Evolutionary conservation across 139 green algal species (phyloP).

Genomic region (Chlorella sp.): DNA sequence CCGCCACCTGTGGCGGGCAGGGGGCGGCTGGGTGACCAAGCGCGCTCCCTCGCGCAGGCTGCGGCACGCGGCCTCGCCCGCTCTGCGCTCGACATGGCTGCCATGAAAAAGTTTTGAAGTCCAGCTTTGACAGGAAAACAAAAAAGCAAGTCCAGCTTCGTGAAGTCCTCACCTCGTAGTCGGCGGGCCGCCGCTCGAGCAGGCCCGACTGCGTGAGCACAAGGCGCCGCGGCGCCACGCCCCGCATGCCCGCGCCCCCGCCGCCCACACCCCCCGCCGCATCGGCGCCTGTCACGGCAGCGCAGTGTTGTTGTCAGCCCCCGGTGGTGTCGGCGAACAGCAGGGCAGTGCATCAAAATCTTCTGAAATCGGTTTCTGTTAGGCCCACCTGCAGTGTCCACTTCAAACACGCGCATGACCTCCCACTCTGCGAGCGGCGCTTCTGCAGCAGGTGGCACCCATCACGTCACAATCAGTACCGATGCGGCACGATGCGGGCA

Average conservation of each 20-base stretch:
- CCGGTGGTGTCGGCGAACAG: no score
- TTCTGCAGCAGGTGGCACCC: conserved; percentile 29
- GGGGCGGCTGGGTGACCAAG: not conserved
- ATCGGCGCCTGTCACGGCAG: no score
- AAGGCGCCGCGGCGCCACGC: conserved; percentile 49
- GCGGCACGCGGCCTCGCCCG: no score
- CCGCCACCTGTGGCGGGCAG: conserved; percentile 22
- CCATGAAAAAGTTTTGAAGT: no score
- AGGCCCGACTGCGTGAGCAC: conserved; percentile 65
- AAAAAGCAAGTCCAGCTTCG: no score
- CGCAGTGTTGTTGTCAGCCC: no score
- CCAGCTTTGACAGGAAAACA: no score
- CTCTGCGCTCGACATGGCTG: no score
- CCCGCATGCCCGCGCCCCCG: not conserved
- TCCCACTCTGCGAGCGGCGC: conserved; percentile 66
- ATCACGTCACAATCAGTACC: conserved; percentile 3
- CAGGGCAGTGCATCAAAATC: no score
- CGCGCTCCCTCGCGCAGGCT: not conserved
- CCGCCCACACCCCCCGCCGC: not conserved
- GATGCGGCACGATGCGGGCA: not conserved
- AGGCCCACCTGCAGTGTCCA: conserved; percentile 8
- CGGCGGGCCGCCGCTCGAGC: conserved; percentile 61
- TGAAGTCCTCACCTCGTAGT: conserved; percentile 61
- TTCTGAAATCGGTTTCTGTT: no score
- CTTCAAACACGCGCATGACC: conserved; percentile 40